Conservation (phyloP, 2,329 filamentous ascomycete species). For the Pseudogymnoascus sp. region DNA sequence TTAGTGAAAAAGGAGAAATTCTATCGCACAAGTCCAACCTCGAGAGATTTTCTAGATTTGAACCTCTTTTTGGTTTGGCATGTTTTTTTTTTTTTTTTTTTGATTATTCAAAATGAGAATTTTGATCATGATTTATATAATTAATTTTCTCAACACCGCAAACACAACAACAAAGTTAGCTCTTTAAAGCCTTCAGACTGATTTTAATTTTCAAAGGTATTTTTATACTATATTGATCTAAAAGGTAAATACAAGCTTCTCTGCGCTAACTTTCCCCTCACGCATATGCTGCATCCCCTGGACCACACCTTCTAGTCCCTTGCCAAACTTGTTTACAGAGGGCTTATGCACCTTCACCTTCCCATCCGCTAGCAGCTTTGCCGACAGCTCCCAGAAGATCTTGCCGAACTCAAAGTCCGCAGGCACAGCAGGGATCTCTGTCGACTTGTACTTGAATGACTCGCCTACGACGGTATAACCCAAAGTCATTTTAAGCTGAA, state of each 20-base stretch:
- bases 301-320: constrained; percentile 26
- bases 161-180: too few relatives aligned
- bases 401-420: constrained; percentile 33
- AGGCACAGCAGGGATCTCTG: constrained; percentile 17
- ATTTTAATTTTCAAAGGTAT: too few relatives aligned
- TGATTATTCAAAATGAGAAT: too few relatives aligned
- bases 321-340: constrained; percentile 23
- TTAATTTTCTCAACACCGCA: too few relatives aligned
- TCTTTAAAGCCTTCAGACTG: too few relatives aligned
- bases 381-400: constrained; percentile 32
- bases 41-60: too few relatives aligned
- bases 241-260: constrained; percentile 40
- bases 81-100: too few relatives aligned
- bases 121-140: too few relatives aligned
- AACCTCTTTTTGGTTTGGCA: too few relatives aligned
- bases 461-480: constrained; percentile 38
- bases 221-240: constrained; percentile 16
- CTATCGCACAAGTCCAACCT: too few relatives aligned
- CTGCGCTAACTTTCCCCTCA: constrained; percentile 32
- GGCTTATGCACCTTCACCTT: constrained; percentile 32
- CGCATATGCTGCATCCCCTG: constrained; percentile 24
- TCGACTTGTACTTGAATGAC: constrained; percentile 23
- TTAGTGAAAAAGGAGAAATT: too few relatives aligned
- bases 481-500: constrained; percentile 28
- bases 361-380: constrained; percentile 31